Base-by-base conservation (phyloP, 495 filamentous ascomycete species). In the Annulohypoxylon maeteangense region DNA sequence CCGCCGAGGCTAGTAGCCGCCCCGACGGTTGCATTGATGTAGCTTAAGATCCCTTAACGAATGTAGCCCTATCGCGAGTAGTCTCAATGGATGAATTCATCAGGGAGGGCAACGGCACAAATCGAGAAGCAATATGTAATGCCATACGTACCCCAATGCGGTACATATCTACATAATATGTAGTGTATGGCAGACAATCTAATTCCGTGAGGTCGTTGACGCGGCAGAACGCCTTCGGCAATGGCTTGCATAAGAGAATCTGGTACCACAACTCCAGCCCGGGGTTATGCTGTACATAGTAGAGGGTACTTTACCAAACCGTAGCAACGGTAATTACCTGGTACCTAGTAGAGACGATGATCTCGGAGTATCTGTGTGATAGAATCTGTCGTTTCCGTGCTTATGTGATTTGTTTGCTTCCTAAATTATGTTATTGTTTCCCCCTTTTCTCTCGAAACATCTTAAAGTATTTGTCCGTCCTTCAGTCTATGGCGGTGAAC, bases 211-310 rank as follows among this genome's bases (percentile, higher is more conserved):
- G 45, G 23, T 36, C 6, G 36, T 59, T 65, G 55, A 65, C 61
- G 40, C 55, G 47, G 61, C 48, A 50, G 45, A 60, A 65, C 36
- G 38, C 20, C 53, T 38, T 48, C 55, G 50, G 54, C 31, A 62
- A 58, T 57, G 50, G 60, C 62, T 66, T 71, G 42, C 48, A 61
- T 38, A 51, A 57, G 23, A 62, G 38, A 6, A 40, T 4, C 65
- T 42, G 50, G 55, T 36, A 22, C 48, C 29, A 18, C 53, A 22
- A 38, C 12, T 58, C 22, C 14, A 23, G 34, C 20, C 54, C 36
- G 55, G 20, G 4, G 22, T 42, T 42, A 22, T 42, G 27, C 50
- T 34, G 27, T 6, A 32, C 16, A n/a, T n/a, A n/a, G n/a, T n/a
- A n/a, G n/a, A n/a, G n/a, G n/a, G n/a, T n/a, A n/a, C n/a, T n/a